Base-by-base conservation (phyloP, 208 protist species). In the Wallacemonas rigidus region DNA sequence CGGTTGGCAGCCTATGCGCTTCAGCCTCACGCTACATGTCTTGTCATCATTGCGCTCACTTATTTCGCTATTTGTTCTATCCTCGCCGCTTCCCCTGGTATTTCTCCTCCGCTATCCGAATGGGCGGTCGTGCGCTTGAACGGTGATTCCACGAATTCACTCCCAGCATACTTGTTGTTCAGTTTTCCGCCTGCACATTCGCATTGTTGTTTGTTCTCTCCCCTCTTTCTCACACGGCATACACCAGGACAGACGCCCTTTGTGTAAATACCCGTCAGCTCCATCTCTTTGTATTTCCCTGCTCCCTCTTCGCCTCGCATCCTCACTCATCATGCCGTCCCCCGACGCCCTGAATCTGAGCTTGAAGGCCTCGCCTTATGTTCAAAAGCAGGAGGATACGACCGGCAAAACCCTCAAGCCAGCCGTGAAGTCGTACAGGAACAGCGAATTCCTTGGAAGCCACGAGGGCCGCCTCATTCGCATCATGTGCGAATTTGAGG, bases 401-500 rank as follows among this genome's bases (percentile, higher is more conserved):
- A 45, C 12, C 7, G 80, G 77, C 38, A 84, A 82, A 15, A 65
- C 69, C 17, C 77, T 92, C 41, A 90, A 75, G n/a, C 85, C 82
- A 3, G 90, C 90, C 12, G 76, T 86, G 35, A 98, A 98, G 81
- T 95, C 95, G 38, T 98, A 97, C 89, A 85, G 87, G 44, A 97
- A 95, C 77, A 60, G 82, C 43, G 67, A 77, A 26, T 98, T 97
- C 54, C 80, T 98, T 14, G 76, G 54, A 53, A 87, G 84, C 54
- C 47, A 74, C 43, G 85, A 92, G 3, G 95, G 93, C 1, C 87
- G 95, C 2, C 79, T 91, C 26, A 80, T 98, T 55, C 95, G 95
- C 74, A 91, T 98, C 72, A 73, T 97, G 55, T 97, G 93, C 79
- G 95, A 98, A 83, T 97, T 97, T 70, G 84, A 97, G 76, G 93